Evolutionary conservation across 768 basidiomycete genomes (phyloP).

Genomic region (Amanita subjunquillea): DNA sequence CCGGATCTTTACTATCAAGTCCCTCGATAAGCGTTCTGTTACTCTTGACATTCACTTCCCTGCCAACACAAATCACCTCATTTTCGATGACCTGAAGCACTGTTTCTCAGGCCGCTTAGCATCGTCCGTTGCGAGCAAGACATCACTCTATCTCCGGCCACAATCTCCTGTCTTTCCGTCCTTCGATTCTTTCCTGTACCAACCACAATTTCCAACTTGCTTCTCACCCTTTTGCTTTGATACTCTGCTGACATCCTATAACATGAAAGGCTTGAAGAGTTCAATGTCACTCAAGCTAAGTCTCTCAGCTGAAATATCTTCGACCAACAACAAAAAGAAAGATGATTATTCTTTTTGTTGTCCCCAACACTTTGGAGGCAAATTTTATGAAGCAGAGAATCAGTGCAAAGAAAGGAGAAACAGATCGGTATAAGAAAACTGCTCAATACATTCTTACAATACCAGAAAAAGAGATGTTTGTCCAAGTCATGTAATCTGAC

Average conservation of each 20-base stretch:
- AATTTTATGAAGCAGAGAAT: constrained; percentile 30
- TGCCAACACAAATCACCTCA: neutral
- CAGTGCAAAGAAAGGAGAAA: neutral
- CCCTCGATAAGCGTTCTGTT: neutral
- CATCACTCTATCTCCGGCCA: neutral
- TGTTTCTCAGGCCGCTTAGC: neutral
- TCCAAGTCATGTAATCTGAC: too few relatives aligned
- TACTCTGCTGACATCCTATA: neutral
- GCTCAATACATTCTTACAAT: too few relatives aligned
- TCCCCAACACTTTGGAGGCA: constrained; percentile 22
- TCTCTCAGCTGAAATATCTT: neutral
- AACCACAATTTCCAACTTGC: neutral
- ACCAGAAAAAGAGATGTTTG: too few relatives aligned
- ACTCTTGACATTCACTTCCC: neutral
- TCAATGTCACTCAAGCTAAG: neutral
- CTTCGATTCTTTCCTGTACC: neutral
- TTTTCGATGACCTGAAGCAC: neutral
- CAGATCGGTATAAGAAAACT: too few relatives aligned
- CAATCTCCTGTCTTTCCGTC: neutral
- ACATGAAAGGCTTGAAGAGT: neutral
- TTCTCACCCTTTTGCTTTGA: neutral
- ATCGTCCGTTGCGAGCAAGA: neutral
- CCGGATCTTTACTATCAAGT: neutral
- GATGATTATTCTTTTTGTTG: constrained; percentile 37
- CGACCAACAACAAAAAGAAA: constrained; percentile 20